phyloP scores from a whole-genome alignment of 805 yeast species.

The Kluyveromyces lactis region DNA sequence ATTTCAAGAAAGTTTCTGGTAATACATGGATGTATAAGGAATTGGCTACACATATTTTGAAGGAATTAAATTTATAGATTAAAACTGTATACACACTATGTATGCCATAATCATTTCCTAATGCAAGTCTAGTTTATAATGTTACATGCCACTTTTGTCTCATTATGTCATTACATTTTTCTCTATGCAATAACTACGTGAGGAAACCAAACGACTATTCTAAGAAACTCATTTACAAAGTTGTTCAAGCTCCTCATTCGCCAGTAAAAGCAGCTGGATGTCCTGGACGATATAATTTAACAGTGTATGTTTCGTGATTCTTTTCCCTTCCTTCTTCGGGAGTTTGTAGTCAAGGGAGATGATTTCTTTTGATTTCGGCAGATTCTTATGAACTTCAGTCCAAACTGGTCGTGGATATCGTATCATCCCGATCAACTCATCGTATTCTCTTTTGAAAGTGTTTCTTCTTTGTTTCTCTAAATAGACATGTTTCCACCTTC shows the following conservation, averaged over 20 bases:
- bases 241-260: constrained; percentile 22
- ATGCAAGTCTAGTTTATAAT: not conserved
- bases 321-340: constrained; percentile 12
- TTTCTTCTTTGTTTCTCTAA: constrained; percentile 26
- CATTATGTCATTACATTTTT: too few relatives aligned
- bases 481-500: constrained; percentile 29
- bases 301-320: constrained; percentile 28
- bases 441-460: constrained; percentile 23
- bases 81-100: not conserved
- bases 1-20: constrained; percentile 86
- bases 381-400: not conserved
- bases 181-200: too few relatives aligned
- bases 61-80: constrained; percentile 52
- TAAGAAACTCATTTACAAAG: not conserved
- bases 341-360: constrained; percentile 5
- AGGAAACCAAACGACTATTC: too few relatives aligned
- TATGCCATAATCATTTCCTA: not conserved
- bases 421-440: constrained; percentile 18
- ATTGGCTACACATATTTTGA: constrained; percentile 75
- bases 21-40: constrained; percentile 94
- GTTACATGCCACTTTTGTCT: too few relatives aligned
- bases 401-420: constrained; percentile 13
- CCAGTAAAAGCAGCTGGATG: constrained; percentile 18
- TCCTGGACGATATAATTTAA: constrained; percentile 25
- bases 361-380: constrained; percentile 2